Evolutionary conservation across 1,284 basidiomycete species (phyloP), one percentile per base, ranked within the genome.

Genomic region (Ustilago hordei): DNA sequence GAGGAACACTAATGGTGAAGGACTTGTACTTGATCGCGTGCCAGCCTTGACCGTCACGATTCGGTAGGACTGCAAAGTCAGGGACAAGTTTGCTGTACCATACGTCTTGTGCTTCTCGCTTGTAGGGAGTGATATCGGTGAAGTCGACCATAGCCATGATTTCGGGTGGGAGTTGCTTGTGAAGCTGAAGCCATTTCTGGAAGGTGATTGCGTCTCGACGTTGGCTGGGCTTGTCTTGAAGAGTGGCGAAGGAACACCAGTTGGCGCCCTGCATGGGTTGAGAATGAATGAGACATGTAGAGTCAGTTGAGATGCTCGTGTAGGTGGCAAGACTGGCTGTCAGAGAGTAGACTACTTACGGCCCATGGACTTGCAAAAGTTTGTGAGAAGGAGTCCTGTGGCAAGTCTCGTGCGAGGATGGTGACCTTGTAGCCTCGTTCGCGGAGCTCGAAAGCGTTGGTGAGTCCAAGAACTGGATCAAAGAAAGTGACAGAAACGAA

Each of bases 331-430:
- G n/a, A 48, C 8, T 5, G 56, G 17, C 35, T 28, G 5, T 8
- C 28, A 15, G 48, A 41, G 45, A 5, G 15, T 5, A n/a, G 8
- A 11, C 13, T 38, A 60, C 58, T 28, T 19, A 60, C 60, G 89
- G 92, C 91, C 90, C 92, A 93, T 0, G 92, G 92, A 67, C 89
- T 90, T 0, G 92, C 90, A 85, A 91, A 92, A 0, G 87, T 89
- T 57, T 90, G 89, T 1, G 89, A 90, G 60, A 88, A 86, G 31
- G 89, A 80, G 84, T 92, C 91, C 57, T 89, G 88, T 0, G 92
- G 91, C 73, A 92, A 86, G 72, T 93, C 92, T 50, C 91, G 88
- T 2, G 91, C 92, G 15, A 92, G 86, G 61, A 92, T 85, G 2
- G 89, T 90, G 32, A 92, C 88, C 32, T 86, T 87, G 82, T 89